Percentiles rank a stretch among this genome's conserved stretches.
Evolutionary conservation across 176 grass and related monocot genomes (phyloP).

Genomic region (Oryza nivara): DNA sequence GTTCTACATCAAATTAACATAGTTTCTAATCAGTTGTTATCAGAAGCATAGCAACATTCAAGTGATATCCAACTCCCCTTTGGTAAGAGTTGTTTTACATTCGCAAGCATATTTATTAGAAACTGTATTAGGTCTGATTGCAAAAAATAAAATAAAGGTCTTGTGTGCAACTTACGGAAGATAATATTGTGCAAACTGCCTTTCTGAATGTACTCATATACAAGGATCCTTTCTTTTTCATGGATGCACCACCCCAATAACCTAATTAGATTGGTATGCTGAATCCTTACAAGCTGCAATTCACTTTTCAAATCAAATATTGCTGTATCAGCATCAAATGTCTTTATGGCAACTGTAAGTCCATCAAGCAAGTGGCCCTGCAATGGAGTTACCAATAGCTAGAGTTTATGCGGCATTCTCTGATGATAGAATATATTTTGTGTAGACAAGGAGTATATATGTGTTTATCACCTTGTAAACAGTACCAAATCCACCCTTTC

Average conservation of each 20-base stretch:
- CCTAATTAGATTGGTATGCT: conserved; percentile 45
- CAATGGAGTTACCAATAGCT: background rate
- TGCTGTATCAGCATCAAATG: conserved; percentile 27
- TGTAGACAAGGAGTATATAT: background rate
- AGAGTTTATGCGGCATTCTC: background rate
- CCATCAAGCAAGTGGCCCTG: conserved; percentile 39
- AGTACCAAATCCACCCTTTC: conserved; percentile 37
- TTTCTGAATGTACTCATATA: conserved; percentile 31
- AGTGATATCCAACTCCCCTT: background rate
- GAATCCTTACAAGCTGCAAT: conserved; percentile 35
- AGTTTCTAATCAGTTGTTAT: too few relatives aligned
- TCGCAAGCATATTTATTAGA: background rate
- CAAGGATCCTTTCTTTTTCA: conserved; percentile 44
- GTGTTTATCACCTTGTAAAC: conserved; percentile 46
- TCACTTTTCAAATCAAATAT: conserved; percentile 36
- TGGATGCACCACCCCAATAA: conserved; percentile 48
- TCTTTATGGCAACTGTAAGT: conserved; percentile 44
- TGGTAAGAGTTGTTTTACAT: background rate
- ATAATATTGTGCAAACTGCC: conserved; percentile 1
- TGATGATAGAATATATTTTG: background rate
- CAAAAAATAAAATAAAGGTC: background rate
- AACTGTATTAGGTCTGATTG: background rate
- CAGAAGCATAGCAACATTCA: too few relatives aligned
- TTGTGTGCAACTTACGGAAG: conserved; percentile 16
- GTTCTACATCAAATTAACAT: too few relatives aligned